Percentiles rank a stretch among this genome's conserved stretches.
Conservation (phyloP, 441 rosid genomes). For the Jatropha multifida region DNA sequence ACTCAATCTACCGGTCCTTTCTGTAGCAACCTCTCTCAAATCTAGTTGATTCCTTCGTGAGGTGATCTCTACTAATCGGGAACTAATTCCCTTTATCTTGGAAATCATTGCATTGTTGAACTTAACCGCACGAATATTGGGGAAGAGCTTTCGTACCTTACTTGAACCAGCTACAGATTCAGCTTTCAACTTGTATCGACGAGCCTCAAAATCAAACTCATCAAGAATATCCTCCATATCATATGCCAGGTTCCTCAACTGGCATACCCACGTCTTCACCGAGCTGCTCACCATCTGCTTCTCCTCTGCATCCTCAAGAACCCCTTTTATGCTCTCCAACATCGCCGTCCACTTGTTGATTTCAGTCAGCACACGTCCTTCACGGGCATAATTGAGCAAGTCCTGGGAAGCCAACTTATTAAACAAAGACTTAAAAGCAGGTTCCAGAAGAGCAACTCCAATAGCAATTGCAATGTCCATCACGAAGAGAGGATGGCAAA, state of each 20-base stretch:
- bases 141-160: constrained; percentile 4
- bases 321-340: constrained; percentile 14
- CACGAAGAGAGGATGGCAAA: not conserved
- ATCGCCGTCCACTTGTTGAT: constrained; percentile 19
- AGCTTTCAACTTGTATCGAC: not conserved
- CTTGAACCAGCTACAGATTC: not conserved
- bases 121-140: not conserved
- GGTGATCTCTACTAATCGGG: not conserved
- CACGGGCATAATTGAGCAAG: constrained; percentile 18
- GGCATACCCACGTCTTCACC: constrained; percentile 23
- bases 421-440: not conserved
- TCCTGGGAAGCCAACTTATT: constrained; percentile 11
- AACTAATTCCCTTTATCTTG: constrained; percentile 1
- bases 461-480: constrained; percentile 13
- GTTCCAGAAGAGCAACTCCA: constrained; percentile 20
- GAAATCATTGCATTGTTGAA: not conserved
- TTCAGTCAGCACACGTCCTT: constrained; percentile 10
- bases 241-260: constrained; percentile 29
- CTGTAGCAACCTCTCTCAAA: not conserved
- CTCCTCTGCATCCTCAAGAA: constrained; percentile 31
- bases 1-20: not conserved
- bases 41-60: not conserved
- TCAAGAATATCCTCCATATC: constrained; percentile 26
- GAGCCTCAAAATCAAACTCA: constrained; percentile 16
- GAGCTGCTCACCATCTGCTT: constrained; percentile 14